phyloP scores from a whole-genome alignment of 345 rosid genomes.

The Eucalyptus cladocalyx region DNA sequence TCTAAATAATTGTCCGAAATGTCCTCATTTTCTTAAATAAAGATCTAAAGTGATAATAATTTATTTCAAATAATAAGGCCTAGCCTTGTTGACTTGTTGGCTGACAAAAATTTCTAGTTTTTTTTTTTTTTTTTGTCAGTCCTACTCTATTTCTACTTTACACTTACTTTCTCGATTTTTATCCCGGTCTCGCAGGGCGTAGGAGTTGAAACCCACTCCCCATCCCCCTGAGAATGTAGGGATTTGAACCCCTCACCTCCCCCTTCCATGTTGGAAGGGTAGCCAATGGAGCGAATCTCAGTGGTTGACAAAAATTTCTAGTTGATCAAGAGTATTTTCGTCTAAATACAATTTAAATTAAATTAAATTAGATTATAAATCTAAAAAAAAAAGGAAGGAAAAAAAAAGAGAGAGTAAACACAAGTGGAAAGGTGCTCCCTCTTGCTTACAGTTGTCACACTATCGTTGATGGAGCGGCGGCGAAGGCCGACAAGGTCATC shows the following conservation, averaged over 20 bases:
- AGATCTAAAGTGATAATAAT: fast-evolving
- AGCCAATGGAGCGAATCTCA: no score
- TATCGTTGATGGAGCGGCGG: fast-evolving
- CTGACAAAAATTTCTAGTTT: fast-evolving
- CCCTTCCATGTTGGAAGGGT: no score
- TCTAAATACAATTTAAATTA: no score
- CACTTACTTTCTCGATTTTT: no score
- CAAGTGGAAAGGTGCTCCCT: fast-evolving
- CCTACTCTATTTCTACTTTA: no score
- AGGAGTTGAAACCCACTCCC: no score
- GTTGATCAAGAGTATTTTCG: fast-evolving
- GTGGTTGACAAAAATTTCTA: fast-evolving
- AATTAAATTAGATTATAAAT: no score
- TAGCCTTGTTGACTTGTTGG: fast-evolving
- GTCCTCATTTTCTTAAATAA: fast-evolving
- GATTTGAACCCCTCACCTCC: no score
- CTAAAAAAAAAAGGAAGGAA: fast-evolving
- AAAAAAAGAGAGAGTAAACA: fast-evolving
- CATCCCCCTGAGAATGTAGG: no score
- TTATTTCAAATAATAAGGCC: fast-evolving
- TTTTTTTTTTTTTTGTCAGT: no score
- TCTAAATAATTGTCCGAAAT: fast-evolving
- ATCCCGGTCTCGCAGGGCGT: no score
- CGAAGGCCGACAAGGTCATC: fast-evolving
- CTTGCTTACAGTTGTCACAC: fast-evolving